A percentile compares a stretch with the other conserved stretches of the same genome.
These are phyloP conservation scores for Zygosaccharomyces rouxii DNA, from an alignment of 805 yeast species.

Conservation along the genomic window DNA sequence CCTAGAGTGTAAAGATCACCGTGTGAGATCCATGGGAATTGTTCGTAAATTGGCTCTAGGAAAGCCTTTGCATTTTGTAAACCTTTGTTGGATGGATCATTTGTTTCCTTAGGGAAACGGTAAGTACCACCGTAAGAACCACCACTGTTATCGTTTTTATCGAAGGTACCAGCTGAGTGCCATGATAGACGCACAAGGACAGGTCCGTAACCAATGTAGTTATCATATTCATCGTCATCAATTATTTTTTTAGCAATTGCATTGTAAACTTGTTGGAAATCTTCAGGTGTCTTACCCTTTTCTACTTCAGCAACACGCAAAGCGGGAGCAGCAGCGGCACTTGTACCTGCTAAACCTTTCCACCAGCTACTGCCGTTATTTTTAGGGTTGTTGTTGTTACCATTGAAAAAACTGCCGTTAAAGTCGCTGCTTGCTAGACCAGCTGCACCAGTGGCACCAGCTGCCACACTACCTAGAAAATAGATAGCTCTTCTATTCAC, in stretches of 20 bases:
- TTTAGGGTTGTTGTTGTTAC: conserved; percentile 18
- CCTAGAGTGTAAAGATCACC: conserved; percentile 80
- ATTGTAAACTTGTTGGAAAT: conserved; percentile 64
- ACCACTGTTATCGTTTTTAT: conserved; percentile 51
- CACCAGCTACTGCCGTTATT: conserved; percentile 20
- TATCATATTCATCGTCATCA: conserved; percentile 57
- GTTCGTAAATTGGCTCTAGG: conserved; percentile 49
- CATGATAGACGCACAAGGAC: conserved; percentile 75
- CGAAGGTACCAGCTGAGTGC: conserved; percentile 85
- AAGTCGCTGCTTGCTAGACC: conserved; percentile 19
- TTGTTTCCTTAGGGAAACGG: conserved; percentile 46
- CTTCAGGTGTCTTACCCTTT: conserved; percentile 37
- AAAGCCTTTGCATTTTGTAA: conserved; percentile 53
- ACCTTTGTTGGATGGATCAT: conserved; percentile 61
- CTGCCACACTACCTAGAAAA: conserved; percentile 29
- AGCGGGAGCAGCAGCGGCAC: conserved; percentile 36
- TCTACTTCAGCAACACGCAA: conserved; percentile 34
- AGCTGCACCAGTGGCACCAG: conserved; percentile 33
- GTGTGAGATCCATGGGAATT: conserved; percentile 65
- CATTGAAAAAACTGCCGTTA: conserved; percentile 10
- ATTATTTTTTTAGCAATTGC: conserved; percentile 62
- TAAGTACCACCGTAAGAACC: conserved; percentile 74
- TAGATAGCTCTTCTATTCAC: conserved; percentile 23
- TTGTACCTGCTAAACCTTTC: conserved; percentile 4
- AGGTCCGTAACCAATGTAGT: conserved; percentile 70